These are phyloP conservation scores for Trichoderma oligosporum DNA, from an alignment of 2,329 filamentous ascomycete species.

Conservation along the genomic window DNA sequence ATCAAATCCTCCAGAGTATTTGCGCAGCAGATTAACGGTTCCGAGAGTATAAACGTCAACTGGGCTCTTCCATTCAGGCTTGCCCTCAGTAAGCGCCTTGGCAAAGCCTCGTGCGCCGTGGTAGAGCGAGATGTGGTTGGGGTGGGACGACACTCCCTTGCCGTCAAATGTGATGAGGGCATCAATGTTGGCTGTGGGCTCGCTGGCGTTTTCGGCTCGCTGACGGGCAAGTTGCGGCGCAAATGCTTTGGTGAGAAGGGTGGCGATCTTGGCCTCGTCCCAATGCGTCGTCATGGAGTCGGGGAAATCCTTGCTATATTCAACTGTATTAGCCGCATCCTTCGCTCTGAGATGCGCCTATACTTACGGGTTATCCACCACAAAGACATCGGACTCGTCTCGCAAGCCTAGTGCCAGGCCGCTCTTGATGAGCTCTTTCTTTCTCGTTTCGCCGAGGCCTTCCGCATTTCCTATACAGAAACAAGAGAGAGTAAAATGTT, in stretches of 20 bases:
- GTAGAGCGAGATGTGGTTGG: conserved; percentile 89
- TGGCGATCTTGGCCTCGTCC: conserved; percentile 66
- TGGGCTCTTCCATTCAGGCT: conserved; percentile 64
- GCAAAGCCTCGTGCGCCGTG: conserved; percentile 75
- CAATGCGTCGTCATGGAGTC: conserved; percentile 84
- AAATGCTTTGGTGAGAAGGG: conserved; percentile 69
- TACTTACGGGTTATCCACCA: conserved; percentile 73
- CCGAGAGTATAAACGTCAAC: conserved; percentile 83
- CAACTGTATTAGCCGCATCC: not conserved
- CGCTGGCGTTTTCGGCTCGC: conserved; percentile 30
- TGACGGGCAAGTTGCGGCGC: conserved; percentile 56
- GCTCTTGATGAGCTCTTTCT: conserved; percentile 78
- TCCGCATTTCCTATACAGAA: conserved; percentile 71
- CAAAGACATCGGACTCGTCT: conserved; percentile 72
- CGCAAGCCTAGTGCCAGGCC: conserved; percentile 72
- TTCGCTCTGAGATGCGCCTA: not conserved
- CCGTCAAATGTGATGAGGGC: conserved; percentile 85
- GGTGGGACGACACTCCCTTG: conserved; percentile 79
- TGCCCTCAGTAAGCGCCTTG: conserved; percentile 58
- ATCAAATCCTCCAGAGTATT: conserved; percentile 78
- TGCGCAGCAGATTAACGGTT: conserved; percentile 67
- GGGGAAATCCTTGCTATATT: conserved; percentile 60
- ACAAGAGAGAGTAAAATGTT: conserved; percentile 17
- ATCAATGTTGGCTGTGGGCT: conserved; percentile 61
- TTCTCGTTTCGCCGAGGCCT: conserved; percentile 77